These are phyloP conservation scores for Moricandia moricandioides DNA, from an alignment of 345 rosid genomes.

Conservation along the genomic window DNA sequence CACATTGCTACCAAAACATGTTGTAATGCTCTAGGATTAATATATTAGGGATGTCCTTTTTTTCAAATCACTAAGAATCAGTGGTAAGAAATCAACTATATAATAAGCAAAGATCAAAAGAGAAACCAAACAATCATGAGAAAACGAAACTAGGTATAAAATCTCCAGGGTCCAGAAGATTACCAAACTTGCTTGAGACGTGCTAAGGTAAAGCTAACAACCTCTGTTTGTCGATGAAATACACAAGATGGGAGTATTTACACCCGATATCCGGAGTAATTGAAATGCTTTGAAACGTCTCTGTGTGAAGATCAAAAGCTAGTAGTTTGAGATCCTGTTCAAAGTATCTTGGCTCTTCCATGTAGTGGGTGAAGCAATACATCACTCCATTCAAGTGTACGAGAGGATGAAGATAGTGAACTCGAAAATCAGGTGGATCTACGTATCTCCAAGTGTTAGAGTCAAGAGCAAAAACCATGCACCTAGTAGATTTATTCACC, in stretches of 20 bases:
- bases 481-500: neutral
- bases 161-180: neutral
- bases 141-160: neutral
- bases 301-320: constrained; percentile 14
- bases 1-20: too few species aligned
- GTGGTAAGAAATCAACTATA: neutral
- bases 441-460: constrained; percentile 11
- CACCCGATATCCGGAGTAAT: neutral
- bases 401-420: neutral
- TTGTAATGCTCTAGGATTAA: too few species aligned
- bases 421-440: neutral
- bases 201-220: neutral
- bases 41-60: too few species aligned
- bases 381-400: constrained; percentile 5
- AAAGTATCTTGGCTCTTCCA: neutral
- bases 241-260: neutral
- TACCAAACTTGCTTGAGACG: neutral
- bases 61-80: neutral
- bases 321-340: neutral
- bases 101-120: neutral
- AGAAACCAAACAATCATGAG: neutral
- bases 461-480: constrained; percentile 16
- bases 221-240: neutral
- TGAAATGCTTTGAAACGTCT: neutral
- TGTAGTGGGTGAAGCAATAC: neutral